Conservation (phyloP, 441 rosid genomes). For the Capsella rubella region DNA sequence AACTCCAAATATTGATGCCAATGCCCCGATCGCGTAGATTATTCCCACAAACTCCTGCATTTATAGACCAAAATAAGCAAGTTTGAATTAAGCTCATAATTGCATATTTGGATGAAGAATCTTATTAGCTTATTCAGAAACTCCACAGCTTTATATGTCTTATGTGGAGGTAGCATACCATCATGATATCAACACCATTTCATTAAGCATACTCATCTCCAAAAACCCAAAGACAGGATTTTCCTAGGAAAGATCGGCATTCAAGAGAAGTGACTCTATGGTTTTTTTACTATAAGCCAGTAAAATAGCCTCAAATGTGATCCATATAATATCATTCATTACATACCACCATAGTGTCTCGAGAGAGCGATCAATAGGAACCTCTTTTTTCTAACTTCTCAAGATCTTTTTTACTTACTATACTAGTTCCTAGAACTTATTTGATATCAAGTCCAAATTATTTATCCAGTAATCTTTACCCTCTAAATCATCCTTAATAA, state of each 20-base stretch:
- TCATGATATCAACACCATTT: background rate
- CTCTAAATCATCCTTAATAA: background rate
- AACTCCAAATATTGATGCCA: conserved; percentile 79
- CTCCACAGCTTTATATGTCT: conserved; percentile 1
- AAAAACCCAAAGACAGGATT: conserved; percentile 9
- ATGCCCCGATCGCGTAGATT: conserved; percentile 73
- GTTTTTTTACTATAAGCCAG: background rate
- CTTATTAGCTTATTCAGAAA: background rate
- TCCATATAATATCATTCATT: background rate
- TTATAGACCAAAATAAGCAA: conserved; percentile 4
- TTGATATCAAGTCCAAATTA: conserved; percentile 12
- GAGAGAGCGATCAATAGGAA: background rate
- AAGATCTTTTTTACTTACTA: conserved; percentile 19
- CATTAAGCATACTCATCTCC: background rate
- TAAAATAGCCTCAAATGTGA: background rate
- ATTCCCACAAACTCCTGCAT: conserved; percentile 72
- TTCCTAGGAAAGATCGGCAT: background rate
- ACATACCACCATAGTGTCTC: background rate
- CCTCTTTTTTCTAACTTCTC: conserved; percentile 7
- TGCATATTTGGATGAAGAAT: background rate
- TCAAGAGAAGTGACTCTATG: conserved; percentile 8
- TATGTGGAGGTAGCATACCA: background rate
- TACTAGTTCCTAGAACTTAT: conserved; percentile 6
- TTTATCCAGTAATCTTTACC: conserved; percentile 2
- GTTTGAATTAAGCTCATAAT: conserved; percentile 8